Conservation (phyloP, 2,329 filamentous ascomycete species). For the Beauveria rudraprayagi region DNA sequence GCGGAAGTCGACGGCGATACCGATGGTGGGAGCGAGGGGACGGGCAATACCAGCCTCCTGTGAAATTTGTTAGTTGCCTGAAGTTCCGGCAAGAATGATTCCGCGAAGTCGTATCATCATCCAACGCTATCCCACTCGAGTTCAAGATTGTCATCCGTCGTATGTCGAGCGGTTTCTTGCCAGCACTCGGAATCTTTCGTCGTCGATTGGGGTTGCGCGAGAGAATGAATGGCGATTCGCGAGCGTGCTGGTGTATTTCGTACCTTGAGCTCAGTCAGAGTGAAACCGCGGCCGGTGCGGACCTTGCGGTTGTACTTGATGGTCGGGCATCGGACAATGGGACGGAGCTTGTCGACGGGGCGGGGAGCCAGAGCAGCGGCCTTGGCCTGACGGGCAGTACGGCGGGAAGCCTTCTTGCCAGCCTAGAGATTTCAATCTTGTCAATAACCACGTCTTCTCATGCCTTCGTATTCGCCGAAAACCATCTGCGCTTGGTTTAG, state of each 20-base stretch:
- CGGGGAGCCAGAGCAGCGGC: slow-evolving; percentile 91
- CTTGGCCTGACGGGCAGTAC: slow-evolving; percentile 87
- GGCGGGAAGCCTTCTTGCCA: slow-evolving; percentile 90
- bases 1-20: slow-evolving; percentile 93
- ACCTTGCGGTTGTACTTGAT: slow-evolving; percentile 99
- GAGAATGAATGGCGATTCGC: background rate
- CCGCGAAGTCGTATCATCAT: background rate
- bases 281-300: slow-evolving; percentile 95
- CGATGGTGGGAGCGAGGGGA: slow-evolving; percentile 90
- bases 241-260: slow-evolving; percentile 16
- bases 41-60: slow-evolving; percentile 93
- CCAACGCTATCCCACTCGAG: background rate
- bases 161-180: no score
- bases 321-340: slow-evolving; percentile 93
- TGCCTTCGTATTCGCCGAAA: slow-evolving; percentile 11
- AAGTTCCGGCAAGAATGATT: background rate
- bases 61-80: slow-evolving; percentile 26
- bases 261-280: slow-evolving; percentile 97
- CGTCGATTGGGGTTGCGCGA: background rate
- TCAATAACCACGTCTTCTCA: slow-evolving; percentile 26
- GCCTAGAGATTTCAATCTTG: slow-evolving; percentile 49
- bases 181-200: background rate
- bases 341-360: slow-evolving; percentile 93
- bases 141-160: background rate
- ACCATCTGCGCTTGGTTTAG: background rate